Base-by-base conservation (phyloP, 2,329 filamentous ascomycete genomes). In the Apiospora pterosperma region DNA sequence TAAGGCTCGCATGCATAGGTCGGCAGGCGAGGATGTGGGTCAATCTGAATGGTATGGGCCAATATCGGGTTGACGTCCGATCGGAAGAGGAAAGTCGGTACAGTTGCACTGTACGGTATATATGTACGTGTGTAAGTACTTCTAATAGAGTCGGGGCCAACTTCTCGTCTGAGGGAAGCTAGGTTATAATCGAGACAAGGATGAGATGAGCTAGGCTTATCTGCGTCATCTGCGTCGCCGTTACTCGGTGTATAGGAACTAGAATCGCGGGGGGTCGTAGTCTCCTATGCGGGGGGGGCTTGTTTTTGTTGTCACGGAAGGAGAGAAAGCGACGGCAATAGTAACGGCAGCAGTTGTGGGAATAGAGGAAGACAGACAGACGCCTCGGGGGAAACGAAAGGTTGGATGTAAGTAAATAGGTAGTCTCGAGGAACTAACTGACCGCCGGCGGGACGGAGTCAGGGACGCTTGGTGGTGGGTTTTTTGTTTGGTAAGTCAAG, bases 181-280 rank as follows among this genome's bases (percentile, higher is more conserved):
- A 84, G 75, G 83, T 84, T 76, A 84, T 77, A 75, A 85, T 80
- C 68, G 82, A 81, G 75, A 77, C 79, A 70, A 84, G 78, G 75
- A 84, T 79, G 72, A 86, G 83, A 85, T 85, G 85, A 84, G 83
- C 79, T 76, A 80, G 78, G 78, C 80, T 84, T 84, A 84, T 85
- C 80, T 78, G 79, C 79, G 83, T 85, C 84, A 87, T 86, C 82
- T 41, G 59, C 42, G 64, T 31, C 25, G 41, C 65, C 61, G 61
- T 66, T 61, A 67, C 61, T 62, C 67, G 63, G 66, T 67, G 63
- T 63, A 63, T 55, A 58, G 63, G 58, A 31, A 36, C 25, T 34
- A 63, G 58, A 41, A 55, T 41, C 63, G 60, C 28, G 39, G 31
- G 23, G 39, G 28, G 39, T 34, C 39, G 41, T 36, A 19, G 19